Conservation (phyloP, 2,329 filamentous ascomycete genomes). For the Paecilomyces fulvus region DNA sequence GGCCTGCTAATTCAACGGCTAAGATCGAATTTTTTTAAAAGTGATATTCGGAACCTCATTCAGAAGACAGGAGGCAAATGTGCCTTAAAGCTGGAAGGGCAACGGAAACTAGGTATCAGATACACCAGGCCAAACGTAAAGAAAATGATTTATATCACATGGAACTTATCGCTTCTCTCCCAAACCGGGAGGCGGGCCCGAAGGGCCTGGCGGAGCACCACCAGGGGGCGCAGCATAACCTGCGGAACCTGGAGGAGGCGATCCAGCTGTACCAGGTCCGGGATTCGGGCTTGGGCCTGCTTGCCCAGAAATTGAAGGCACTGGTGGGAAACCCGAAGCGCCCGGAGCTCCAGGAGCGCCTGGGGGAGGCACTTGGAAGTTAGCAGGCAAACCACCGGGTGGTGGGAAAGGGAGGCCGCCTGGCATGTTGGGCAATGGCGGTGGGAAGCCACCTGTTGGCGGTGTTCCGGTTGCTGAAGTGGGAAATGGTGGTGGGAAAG, state of each 20-base stretch:
- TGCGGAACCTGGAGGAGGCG: constrained; percentile 20
- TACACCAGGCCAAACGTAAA: background rate
- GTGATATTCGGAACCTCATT: background rate
- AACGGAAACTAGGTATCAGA: constrained; percentile 1
- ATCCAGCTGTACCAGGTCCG: constrained; percentile 12
- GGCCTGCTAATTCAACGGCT: background rate
- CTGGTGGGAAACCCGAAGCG: constrained; percentile 20
- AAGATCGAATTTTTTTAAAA: background rate
- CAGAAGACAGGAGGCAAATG: background rate
- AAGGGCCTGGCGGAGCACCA: constrained; percentile 9
- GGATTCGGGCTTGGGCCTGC: constrained; percentile 20
- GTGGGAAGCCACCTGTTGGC: constrained; percentile 28
- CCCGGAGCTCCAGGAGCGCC: constrained; percentile 13
- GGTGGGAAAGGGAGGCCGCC: constrained; percentile 37
- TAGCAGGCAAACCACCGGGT: constrained; percentile 29
- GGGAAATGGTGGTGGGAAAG: constrained; percentile 42
- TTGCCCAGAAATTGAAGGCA: constrained; percentile 18
- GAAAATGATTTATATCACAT: background rate
- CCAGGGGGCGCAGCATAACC: constrained; percentile 21
- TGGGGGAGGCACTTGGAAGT: constrained; percentile 29
- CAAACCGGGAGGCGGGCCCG: constrained; percentile 20
- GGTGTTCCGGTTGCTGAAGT: constrained; percentile 21
- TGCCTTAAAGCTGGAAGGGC: constrained; percentile 1
- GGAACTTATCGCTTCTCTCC: constrained; percentile 17
- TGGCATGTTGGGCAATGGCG: constrained; percentile 29